These are phyloP conservation scores for Saussurea involucrata DNA, from an alignment of 129 eudicot species.

Conservation along the genomic window DNA sequence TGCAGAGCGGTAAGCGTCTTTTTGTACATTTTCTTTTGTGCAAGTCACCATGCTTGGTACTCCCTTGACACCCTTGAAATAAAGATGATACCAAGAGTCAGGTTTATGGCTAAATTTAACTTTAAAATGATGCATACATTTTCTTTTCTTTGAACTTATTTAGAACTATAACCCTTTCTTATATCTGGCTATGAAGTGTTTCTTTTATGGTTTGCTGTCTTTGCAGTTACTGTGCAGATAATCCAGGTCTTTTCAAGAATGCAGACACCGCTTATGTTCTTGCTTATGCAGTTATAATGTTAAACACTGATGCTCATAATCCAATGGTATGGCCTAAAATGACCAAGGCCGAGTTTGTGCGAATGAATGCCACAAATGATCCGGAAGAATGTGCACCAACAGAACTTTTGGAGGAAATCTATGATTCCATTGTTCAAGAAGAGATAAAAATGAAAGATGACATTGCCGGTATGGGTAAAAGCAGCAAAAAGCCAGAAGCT, in stretches of 20 bases:
- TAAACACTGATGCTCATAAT: slow-evolving; percentile 97
- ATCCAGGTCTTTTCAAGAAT: slow-evolving; percentile 92
- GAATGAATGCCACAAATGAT: slow-evolving; percentile 70
- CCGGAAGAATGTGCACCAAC: slow-evolving; percentile 84
- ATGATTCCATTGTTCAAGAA: slow-evolving; percentile 86
- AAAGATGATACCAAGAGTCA: neutral
- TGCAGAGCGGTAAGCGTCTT: slow-evolving; percentile 83
- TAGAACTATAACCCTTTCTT: neutral
- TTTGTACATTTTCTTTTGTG: slow-evolving; percentile 16
- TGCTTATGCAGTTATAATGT: slow-evolving; percentile 98
- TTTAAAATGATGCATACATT: neutral
- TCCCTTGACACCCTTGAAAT: neutral
- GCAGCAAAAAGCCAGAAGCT: slow-evolving; percentile 63
- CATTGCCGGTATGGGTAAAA: slow-evolving; percentile 41
- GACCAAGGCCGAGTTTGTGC: slow-evolving; percentile 86
- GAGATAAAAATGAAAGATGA: slow-evolving; percentile 95
- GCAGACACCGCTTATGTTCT: slow-evolving; percentile 97
- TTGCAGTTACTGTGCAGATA: slow-evolving; percentile 93
- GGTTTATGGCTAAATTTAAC: slow-evolving; percentile 13
- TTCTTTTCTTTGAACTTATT: neutral
- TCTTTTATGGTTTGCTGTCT: slow-evolving; percentile 4
- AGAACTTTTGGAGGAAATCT: slow-evolving; percentile 87
- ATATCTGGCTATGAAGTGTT: neutral
- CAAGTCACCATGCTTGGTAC: neutral
- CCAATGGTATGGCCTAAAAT: slow-evolving; percentile 96